Percentiles rank a stretch among this genome's conserved stretches.
These are phyloP conservation scores for Colletotrichum theobromicola DNA, from an alignment of 2,329 filamentous ascomycete genomes.

Conservation along the genomic window DNA sequence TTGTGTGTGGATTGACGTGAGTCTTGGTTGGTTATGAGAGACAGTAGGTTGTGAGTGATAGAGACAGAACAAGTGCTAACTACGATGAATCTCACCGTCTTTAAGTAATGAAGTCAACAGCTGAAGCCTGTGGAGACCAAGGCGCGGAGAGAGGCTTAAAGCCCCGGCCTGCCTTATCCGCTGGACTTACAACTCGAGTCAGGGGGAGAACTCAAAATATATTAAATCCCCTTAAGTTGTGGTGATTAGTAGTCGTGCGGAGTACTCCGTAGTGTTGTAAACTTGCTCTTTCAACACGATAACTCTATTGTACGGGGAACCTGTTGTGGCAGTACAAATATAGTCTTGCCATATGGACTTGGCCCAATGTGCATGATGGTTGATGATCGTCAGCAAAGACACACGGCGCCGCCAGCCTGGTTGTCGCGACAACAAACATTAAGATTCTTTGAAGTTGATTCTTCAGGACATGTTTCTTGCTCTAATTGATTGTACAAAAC, in stretches of 20 bases:
- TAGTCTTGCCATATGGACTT: too few species aligned
- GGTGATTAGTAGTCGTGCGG: background rate
- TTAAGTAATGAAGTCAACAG: background rate
- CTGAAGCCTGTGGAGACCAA: background rate
- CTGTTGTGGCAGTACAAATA: too few species aligned
- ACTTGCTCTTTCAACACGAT: background rate
- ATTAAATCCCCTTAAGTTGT: background rate
- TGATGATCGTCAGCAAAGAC: too few species aligned
- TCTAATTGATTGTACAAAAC: too few species aligned
- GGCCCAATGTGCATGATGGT: too few species aligned
- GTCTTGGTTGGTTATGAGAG: background rate
- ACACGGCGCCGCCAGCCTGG: too few species aligned
- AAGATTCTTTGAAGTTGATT: background rate
- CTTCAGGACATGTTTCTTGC: too few species aligned
- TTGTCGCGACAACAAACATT: rapidly evolving
- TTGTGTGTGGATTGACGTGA: background rate
- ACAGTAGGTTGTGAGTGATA: background rate
- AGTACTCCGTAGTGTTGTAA: background rate
- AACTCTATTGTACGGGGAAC: background rate
- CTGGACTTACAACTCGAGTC: background rate
- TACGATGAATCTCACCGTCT: background rate
- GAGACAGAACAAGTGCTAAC: rapidly evolving
- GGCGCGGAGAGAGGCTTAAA: background rate
- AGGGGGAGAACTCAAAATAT: background rate
- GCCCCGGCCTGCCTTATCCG: background rate